phyloP scores from a whole-genome alignment of 352 stramenopile genomes.

The Thalassiosira oceanica region DNA sequence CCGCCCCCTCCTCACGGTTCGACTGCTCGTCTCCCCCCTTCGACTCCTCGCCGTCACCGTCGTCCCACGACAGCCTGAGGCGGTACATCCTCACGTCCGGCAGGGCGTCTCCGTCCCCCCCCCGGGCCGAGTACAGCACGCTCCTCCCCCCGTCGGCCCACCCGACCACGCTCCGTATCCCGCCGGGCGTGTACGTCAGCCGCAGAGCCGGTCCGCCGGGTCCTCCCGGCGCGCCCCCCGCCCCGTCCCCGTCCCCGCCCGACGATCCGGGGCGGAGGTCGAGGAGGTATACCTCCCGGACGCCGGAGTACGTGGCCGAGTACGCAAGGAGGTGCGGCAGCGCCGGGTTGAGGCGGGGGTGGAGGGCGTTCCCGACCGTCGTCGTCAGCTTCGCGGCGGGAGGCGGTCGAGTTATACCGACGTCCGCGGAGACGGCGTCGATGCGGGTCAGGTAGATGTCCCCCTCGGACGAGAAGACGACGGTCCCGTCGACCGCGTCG shows the following conservation, averaged over 20 bases:
- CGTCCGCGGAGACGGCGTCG: background rate
- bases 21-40: background rate
- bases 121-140: conserved; percentile 50
- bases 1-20: background rate
- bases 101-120: conserved; percentile 35
- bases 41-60: background rate
- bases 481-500: conserved; percentile 47
- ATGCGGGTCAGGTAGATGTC: conserved; percentile 63
- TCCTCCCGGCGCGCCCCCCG: conserved; percentile 4
- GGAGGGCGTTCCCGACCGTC: conserved; percentile 64
- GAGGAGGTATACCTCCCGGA: conserved; percentile 65
- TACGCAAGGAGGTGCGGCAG: conserved; percentile 57
- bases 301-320: conserved; percentile 63
- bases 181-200: conserved; percentile 48
- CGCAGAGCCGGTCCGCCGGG: conserved; percentile 40
- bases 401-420: background rate
- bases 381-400: conserved; percentile 63
- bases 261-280: conserved; percentile 32
- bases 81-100: conserved; percentile 62
- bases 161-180: conserved; percentile 53
- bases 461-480: conserved; percentile 75
- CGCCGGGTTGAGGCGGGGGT: conserved; percentile 55
- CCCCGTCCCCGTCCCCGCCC: no score
- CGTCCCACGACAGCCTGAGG: conserved; percentile 32
- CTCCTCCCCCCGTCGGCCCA: conserved; percentile 50